phyloP scores from a whole-genome alignment of 2,329 filamentous ascomycete genomes.

The Emericellopsis cladophorae region DNA sequence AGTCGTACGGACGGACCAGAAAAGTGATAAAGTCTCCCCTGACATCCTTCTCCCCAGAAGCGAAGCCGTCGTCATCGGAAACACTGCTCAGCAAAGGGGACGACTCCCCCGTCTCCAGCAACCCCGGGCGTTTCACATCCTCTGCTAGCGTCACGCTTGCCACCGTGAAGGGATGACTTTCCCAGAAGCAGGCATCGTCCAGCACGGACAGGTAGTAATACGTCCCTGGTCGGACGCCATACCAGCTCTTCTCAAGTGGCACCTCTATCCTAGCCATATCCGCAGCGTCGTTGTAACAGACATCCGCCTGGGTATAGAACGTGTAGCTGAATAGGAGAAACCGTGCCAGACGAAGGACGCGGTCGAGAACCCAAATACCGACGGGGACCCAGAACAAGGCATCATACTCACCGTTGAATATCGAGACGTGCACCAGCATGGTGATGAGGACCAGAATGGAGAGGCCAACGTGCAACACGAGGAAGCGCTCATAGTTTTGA shows the following conservation, averaged over 20 bases:
- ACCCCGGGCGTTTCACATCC: background rate
- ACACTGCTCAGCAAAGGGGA: constrained; percentile 14
- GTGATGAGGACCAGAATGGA: constrained; percentile 34
- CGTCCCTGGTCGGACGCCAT: constrained; percentile 23
- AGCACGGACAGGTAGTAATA: constrained; percentile 33
- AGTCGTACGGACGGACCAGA: constrained; percentile 30
- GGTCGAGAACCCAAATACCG: constrained; percentile 35
- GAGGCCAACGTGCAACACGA: constrained; percentile 36
- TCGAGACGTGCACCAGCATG: constrained; percentile 41
- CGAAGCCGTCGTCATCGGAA: background rate
- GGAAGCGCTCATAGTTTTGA: constrained; percentile 37
- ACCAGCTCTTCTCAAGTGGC: constrained; percentile 25
- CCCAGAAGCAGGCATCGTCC: constrained; percentile 26
- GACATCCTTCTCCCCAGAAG: constrained; percentile 1
- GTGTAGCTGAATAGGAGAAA: constrained; percentile 24
- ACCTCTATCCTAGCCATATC: constrained; percentile 29
- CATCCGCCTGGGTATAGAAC: constrained; percentile 20
- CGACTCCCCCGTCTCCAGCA: constrained; percentile 12
- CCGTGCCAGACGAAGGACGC: constrained; percentile 29
- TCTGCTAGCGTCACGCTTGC: constrained; percentile 11
- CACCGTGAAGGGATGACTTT: constrained; percentile 37
- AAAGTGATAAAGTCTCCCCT: constrained; percentile 19
- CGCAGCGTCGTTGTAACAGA: constrained; percentile 21
- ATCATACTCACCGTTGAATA: constrained; percentile 36
- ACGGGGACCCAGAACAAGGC: constrained; percentile 34